These are phyloP conservation scores for Dentiscutata heterogama DNA, from an alignment of 371 early-diverging fungal genomes.

Conservation along the genomic window DNA sequence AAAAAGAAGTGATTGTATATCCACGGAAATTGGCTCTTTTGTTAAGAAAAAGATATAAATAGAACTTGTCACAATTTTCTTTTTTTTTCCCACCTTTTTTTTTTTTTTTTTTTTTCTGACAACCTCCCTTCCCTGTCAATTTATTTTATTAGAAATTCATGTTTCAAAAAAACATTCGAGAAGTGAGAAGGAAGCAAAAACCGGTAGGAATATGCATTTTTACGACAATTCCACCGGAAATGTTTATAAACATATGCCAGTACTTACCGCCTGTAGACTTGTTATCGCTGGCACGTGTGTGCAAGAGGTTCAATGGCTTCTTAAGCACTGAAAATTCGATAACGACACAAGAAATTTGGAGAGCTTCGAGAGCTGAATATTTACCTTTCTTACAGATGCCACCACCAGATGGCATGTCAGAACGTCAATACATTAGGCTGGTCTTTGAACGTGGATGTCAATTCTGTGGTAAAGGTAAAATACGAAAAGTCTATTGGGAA, in stretches of 20 bases:
- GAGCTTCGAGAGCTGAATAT: neutral
- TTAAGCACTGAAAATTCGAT: conserved; percentile 12
- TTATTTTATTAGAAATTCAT: neutral
- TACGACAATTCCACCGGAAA: conserved; percentile 24
- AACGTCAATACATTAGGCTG: conserved; percentile 2
- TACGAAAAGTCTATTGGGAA: conserved; percentile 35
- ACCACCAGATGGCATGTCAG: conserved; percentile 43
- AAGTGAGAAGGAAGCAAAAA: too few relatives aligned
- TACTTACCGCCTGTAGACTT: conserved; percentile 33
- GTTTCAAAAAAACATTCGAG: neutral
- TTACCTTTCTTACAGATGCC: neutral
- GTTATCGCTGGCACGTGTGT: conserved; percentile 10
- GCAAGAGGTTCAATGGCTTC: conserved; percentile 25
- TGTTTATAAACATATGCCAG: conserved; percentile 33
- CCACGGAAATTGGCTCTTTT: too few relatives aligned
- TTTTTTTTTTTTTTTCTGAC: too few relatives aligned
- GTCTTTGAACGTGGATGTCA: conserved; percentile 30
- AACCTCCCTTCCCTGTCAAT: too few relatives aligned
- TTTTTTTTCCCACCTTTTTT: too few relatives aligned
- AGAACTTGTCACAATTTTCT: too few relatives aligned
- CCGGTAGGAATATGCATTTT: too few relatives aligned
- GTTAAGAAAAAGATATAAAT: too few relatives aligned
- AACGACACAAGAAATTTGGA: conserved; percentile 40
- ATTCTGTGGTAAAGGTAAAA: conserved; percentile 22
- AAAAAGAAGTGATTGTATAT: too few relatives aligned